Evolutionary conservation across 106 monocot genomes (phyloP), one percentile per base, ranked within the genome.

Genomic region (Acanthochlamys bracteata): DNA sequence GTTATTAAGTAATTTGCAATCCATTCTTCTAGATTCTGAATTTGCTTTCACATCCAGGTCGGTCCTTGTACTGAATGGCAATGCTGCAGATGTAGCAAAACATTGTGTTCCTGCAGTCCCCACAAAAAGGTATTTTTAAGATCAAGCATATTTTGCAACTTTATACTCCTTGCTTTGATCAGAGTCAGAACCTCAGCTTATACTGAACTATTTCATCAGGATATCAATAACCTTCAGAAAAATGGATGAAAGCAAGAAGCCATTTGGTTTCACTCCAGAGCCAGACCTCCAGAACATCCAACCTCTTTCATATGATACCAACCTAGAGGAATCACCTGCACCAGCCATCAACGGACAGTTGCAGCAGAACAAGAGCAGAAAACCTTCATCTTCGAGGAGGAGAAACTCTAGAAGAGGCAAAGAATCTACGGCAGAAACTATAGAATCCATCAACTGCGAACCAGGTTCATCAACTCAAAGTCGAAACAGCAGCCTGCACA

Each of bases 91-190:
- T 53, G 68, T 93, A 11, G 89, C 93, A 0, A 93, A 83, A 67
- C 93, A 93, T 71, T 93, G 93, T 53, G 89, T 93, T 24, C 85
- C 93, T 4, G 85, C 83, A 42, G 89, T 89, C 21, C 93, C 89
- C 22, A 51, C 63, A 0, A 89, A 89, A 42, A 82, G 93, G 92
- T 91, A 60, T 12, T 46, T 43, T 71, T 1, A 24, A 19, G 20
- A 41, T 1, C 6, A 12, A 4, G 49, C 49, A 12, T 49, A 10
- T 33, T 12, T 0, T 55, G 41, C 13, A 33, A 19, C 17, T 49
- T 49, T 49, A 14, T 1, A 49, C 49, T 49, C 17, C 49, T 49
- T 49, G 13, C 49, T 49, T 9, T 49, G 49, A 49, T 49, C 10
- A 17, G 33, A 33, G 33, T 33, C 33, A 33, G 33, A 33, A 33